Percentiles rank a stretch among this genome's conserved stretches.
phyloP scores from a whole-genome alignment of 768 basidiomycete genomes.

The Bullera alba region DNA sequence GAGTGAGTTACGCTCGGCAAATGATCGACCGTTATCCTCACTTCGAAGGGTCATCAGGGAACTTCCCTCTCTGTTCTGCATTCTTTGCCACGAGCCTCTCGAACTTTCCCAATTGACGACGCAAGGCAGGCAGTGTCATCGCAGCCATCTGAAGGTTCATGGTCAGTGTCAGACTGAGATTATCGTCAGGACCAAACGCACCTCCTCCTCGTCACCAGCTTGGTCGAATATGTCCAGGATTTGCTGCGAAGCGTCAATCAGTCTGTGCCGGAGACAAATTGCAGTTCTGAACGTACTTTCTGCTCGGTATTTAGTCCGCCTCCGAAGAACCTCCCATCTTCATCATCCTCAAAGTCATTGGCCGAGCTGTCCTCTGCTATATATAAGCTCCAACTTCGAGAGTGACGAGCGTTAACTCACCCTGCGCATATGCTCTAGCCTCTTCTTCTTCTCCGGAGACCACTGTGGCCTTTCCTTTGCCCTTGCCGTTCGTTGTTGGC shows the following conservation, averaged over 20 bases:
- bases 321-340: conserved; percentile 86
- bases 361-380: conserved; percentile 64
- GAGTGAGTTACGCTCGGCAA: neutral
- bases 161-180: neutral
- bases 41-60: conserved; percentile 86
- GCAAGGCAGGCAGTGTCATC: conserved; percentile 62
- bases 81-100: conserved; percentile 90
- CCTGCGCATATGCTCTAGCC: conserved; percentile 52
- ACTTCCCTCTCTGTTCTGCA: conserved; percentile 92
- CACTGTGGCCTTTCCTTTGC: conserved; percentile 16
- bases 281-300: conserved; percentile 51
- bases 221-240: conserved; percentile 91
- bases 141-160: conserved; percentile 51
- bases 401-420: conserved; percentile 12
- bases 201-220: conserved; percentile 62
- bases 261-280: too few species aligned
- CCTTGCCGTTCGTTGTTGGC: conserved; percentile 20
- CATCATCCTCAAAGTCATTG: conserved; percentile 52
- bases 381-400: conserved; percentile 50
- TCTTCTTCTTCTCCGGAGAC: conserved; percentile 58
- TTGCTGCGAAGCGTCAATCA: conserved; percentile 46
- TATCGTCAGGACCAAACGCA: conserved; percentile 46
- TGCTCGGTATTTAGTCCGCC: conserved; percentile 88
- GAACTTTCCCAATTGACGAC: conserved; percentile 67
- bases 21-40: conserved; percentile 46